Base-by-base conservation (phyloP, 2,329 filamentous ascomycete genomes). In the Diaporthe humulicola region DNA sequence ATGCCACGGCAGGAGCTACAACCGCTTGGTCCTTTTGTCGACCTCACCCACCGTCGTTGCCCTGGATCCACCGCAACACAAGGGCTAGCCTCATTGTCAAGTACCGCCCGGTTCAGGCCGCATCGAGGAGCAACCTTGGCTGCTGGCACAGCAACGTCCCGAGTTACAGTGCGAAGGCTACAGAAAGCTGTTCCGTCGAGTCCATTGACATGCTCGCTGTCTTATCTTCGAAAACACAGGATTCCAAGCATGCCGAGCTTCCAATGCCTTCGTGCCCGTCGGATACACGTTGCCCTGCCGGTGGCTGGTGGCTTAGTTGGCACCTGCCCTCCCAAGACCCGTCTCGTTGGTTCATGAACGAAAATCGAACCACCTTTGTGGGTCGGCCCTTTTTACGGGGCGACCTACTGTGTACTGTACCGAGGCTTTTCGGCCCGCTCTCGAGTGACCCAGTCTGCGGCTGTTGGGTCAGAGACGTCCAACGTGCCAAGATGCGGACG, bases 361-460 rank as follows among this genome's bases (percentile, higher is more conserved):
- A 64, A 9, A 33, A 64, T 54, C 45, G 57, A 60, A 64, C 57
- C 70, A 64, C 57, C 70, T 36, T 14, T 54, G 70, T 72, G 57
- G 57, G 70, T 54, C 70, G 33, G 42, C 25, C 40, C 45, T 64
- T 54, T 52, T 64, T 61, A 45, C 73, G 69, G 61, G 45, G 60
- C 54, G 66, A 22, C 33, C 48, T 72, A 30, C 40, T 45, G 60
- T 64, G 28, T 22, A 48, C 60, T 58, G n/a, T 70, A 70, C 69
- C 72, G 73, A 74, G 75, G 69, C 54, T 66, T 58, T 57, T 74
- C 75, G 75, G 73, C 73, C 73, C 75, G 75, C 75, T 70, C 54
- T 73, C 38, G 69, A 73, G 48, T 54, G 48, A 54, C 33, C 64
- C 64, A 69, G 15, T 14, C 36, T 69, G 48, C 45, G 64, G 64